Percentiles rank a stretch among this genome's conserved stretches.
These are phyloP conservation scores for Dryas integrifolia DNA, from an alignment of 331 rosid species.

Conservation along the genomic window DNA sequence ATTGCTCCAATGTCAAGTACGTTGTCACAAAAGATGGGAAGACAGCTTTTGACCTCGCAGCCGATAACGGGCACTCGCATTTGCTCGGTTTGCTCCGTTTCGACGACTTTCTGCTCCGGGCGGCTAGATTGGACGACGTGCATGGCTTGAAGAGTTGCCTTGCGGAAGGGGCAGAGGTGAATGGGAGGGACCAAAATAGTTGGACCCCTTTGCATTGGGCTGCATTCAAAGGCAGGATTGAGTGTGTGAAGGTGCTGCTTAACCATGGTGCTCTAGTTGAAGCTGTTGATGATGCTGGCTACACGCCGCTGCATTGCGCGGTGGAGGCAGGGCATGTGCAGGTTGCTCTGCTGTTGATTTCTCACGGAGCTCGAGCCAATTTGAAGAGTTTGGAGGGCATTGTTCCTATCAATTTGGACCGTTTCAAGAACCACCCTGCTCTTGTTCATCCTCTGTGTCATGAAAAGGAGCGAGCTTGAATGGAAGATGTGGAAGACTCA, in stretches of 20 bases:
- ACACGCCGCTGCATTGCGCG: constrained; percentile 68
- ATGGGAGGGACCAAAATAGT: constrained; percentile 71
- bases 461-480: constrained; percentile 24
- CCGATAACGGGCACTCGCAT: constrained; percentile 41
- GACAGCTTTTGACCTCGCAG: constrained; percentile 56
- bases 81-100: constrained; percentile 46
- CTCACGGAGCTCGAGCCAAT: constrained; percentile 47
- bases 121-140: constrained; percentile 59
- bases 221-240: constrained; percentile 69
- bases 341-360: constrained; percentile 48
- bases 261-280: constrained; percentile 67
- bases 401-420: constrained; percentile 20
- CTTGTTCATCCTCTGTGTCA: constrained; percentile 26
- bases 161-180: constrained; percentile 54
- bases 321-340: constrained; percentile 68
- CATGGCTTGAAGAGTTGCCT: constrained; percentile 51
- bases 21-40: constrained; percentile 49
- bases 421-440: constrained; percentile 38
- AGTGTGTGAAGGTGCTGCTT: constrained; percentile 57
- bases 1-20: constrained; percentile 49
- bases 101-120: constrained; percentile 54
- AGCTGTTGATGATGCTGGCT: constrained; percentile 54
- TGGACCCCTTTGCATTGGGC: constrained; percentile 92
- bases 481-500: not conserved
- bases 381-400: constrained; percentile 33